Base-by-base conservation (phyloP, 441 rosid genomes). In the Aquilaria agallochum region DNA sequence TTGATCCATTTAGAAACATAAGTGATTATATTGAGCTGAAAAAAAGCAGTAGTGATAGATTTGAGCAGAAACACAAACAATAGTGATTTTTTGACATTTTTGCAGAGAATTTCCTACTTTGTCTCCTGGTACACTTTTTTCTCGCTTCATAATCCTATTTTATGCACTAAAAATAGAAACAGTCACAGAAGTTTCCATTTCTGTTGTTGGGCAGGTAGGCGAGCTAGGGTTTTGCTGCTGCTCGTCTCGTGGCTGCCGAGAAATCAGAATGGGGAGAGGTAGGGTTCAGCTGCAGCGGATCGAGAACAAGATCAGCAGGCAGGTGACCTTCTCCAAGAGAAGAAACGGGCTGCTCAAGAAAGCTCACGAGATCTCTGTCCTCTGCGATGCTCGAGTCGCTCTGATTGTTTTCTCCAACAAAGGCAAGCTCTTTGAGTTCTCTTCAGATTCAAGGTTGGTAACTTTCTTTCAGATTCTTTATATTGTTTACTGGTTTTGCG, bases 251-350 rank as follows among this genome's bases (percentile, higher is more conserved):
- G 33, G 50, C 31, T 20, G 27, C 27, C 27, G 1, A 20, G 27
- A 20, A 20, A 20, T 20, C 27, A 33, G 59, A 50, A 94, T 87
- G 97, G 99, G 96, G 30, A 84, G 99, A 53, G 99, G 99, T 68
- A 87, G 97, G 80, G 97, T 94, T 81, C 88, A 91, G 80, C 57
- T 94, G 78, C 76, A 78, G 85, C 88, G 88, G 84, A 91, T 94
- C 81, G 99, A 94, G 83, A 91, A 94, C 81, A 89, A 94, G 78
- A 89, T 89, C 56, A 91, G 94, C 64, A 70, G 99, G 55, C 99
- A 94, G 64, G 99, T 91, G 30, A 94, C 97, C 0, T 94, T 94
- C 66, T 91, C 99, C 0, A 94, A 94, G 76, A 71, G 99, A 13
- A 78, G 97, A 71, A 62, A 72, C 11, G 97, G 99, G 10, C 75